Conservation (phyloP, 805 yeast genomes). For the Zygosaccharomyces gambellarensis region DNA sequence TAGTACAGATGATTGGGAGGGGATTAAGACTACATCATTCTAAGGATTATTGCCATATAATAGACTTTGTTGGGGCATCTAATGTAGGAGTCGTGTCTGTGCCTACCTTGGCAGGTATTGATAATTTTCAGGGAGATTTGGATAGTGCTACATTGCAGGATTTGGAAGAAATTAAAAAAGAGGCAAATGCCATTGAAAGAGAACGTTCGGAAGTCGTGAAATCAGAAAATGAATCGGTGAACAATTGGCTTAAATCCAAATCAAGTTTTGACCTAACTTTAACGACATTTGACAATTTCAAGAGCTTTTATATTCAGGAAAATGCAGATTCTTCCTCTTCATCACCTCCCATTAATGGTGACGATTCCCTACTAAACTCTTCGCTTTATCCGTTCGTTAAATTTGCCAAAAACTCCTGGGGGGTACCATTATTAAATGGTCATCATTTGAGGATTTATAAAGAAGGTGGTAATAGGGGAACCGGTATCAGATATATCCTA, state of each 20-base stretch:
- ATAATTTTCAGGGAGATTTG: slow-evolving; percentile 17
- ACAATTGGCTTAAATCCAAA: slow-evolving; percentile 13
- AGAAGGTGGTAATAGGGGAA: slow-evolving; percentile 14
- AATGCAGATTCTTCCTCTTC: slow-evolving; percentile 2
- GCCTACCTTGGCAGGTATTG: slow-evolving; percentile 46
- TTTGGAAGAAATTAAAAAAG: slow-evolving; percentile 26
- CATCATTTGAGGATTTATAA: slow-evolving; percentile 27
- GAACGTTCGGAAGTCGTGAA: slow-evolving; percentile 14
- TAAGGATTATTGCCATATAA: slow-evolving; percentile 64
- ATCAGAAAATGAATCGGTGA: slow-evolving; percentile 9
- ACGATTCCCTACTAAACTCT: slow-evolving; percentile 10
- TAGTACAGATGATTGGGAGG: slow-evolving; percentile 87
- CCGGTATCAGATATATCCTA: slow-evolving; percentile 13
- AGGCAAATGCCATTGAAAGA: slow-evolving; percentile 12
- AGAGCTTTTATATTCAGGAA: slow-evolving; percentile 26
- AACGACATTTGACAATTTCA: slow-evolving; percentile 39
- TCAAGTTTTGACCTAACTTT: slow-evolving; percentile 33
- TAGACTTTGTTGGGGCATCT: slow-evolving; percentile 69
- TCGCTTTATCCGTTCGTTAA: slow-evolving; percentile 37
- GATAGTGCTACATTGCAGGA: slow-evolving; percentile 35
- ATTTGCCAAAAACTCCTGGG: slow-evolving; percentile 33
- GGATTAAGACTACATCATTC: slow-evolving; percentile 64
- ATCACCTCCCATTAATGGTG: not conserved
- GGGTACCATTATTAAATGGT: slow-evolving; percentile 22
- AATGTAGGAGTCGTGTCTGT: slow-evolving; percentile 50